Evolutionary conservation across 768 basidiomycete species (phyloP).

Genomic region (Leucocoprinus leucothites): DNA sequence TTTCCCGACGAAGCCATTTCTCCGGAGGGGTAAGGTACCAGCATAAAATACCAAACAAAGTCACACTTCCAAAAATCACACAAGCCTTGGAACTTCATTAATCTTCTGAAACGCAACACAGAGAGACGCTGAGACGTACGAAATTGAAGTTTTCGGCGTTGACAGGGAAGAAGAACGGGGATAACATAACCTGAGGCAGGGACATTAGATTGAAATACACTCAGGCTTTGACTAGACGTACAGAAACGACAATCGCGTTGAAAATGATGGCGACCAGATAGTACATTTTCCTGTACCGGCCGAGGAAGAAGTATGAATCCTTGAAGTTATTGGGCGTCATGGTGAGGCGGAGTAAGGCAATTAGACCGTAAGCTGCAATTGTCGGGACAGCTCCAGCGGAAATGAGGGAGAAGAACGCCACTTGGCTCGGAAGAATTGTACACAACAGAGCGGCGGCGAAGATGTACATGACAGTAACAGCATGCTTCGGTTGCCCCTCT

Average conservation of each 20-base stretch:
- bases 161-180: constrained; percentile 87
- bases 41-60: constrained; percentile 69
- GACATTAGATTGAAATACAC: constrained; percentile 11
- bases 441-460: constrained; percentile 78
- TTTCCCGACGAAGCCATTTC: constrained; percentile 73
- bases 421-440: constrained; percentile 85
- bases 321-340: constrained; percentile 77
- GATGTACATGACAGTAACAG: constrained; percentile 82
- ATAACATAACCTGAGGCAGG: constrained; percentile 62
- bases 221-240: constrained; percentile 32
- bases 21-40: constrained; percentile 82
- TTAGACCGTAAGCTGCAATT: constrained; percentile 85
- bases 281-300: constrained; percentile 62
- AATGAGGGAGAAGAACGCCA: constrained; percentile 88
- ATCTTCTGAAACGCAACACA: not conserved
- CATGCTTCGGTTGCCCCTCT: constrained; percentile 75
- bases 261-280: constrained; percentile 67
- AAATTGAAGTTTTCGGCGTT: constrained; percentile 79
- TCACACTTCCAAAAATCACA: constrained; percentile 78
- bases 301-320: constrained; percentile 70
- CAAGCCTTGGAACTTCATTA: constrained; percentile 43
- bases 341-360: constrained; percentile 71
- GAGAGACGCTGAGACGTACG: constrained; percentile 40
- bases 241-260: constrained; percentile 72
- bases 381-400: constrained; percentile 86